Base-by-base conservation (phyloP, 371 early-diverging fungal genomes). In the Cokeromyces recurvatus region DNA sequence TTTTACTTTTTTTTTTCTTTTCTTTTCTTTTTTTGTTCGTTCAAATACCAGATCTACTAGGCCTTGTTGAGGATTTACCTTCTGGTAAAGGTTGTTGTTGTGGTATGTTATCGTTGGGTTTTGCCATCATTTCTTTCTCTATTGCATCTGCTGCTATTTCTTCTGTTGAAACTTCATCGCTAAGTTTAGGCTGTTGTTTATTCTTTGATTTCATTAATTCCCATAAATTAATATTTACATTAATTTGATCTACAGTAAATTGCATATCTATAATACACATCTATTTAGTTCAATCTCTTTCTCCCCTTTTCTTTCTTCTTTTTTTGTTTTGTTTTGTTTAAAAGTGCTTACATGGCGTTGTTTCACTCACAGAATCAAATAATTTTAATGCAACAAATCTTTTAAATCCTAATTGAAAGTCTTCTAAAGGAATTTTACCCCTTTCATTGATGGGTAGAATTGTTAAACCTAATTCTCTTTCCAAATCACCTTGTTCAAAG, bases 401-500 rank as follows among this genome's bases (percentile, higher is more conserved):
- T 17, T 62, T 66, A 34, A 74, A 74, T 1, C 51, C 42, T 16
- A 74, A 32, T 45, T 70, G 75, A 32, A 68, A 74, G 37, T 71
- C 62, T 27, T 59, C 69, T 41, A 70, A 34, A 2, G 42, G 24
- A 15, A 71, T 45, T 25, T 68, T 68, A 10, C 67, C 71, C 43
- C 71, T 48, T 34, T 74, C 57, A 38, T 71, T 68, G 14, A 70
- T 64, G 0, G 75, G 69, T 32, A 71, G 38, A 0, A 68, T 67
- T 5, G 51, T 46, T 20, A 83, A 48, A 0, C 79, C 82, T 22
- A 85, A 59, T 51, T 79, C 77, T 47, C 70, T 74, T 58, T 87
- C 88, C n/a, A 80, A 51, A 43, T 85, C 82, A 3, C 84, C 85
- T 57, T 87, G 88, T 40, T 71, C 69, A 36, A 64, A 68, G 48